These are phyloP conservation scores for Prosopis cineraria DNA, from an alignment of 306 rosid genomes.

Conservation along the genomic window DNA sequence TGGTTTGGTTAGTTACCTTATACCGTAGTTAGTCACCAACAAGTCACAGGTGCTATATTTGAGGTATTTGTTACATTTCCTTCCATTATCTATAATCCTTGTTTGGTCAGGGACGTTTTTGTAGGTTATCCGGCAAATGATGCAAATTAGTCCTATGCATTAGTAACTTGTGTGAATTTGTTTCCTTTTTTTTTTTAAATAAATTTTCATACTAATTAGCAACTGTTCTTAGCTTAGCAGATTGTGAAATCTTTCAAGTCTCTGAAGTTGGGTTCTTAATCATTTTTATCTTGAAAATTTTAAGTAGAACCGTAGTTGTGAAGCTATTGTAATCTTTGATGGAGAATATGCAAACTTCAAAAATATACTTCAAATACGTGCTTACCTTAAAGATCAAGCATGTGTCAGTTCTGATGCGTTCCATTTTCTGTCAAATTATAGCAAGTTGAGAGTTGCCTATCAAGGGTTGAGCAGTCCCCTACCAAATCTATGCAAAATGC, in stretches of 20 bases:
- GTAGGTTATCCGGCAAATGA: not conserved
- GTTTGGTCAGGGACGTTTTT: not conserved
- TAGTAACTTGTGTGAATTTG: conserved; percentile 6
- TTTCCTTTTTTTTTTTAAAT: too few species aligned
- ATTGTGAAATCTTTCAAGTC: conserved; percentile 1
- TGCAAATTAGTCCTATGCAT: not conserved
- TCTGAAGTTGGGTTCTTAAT: conserved; percentile 10
- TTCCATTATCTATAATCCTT: not conserved
- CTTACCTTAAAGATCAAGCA: not conserved
- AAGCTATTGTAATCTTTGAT: not conserved
- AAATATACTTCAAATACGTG: not conserved
- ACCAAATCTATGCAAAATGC: conserved; percentile 67
- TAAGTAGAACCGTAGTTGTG: not conserved
- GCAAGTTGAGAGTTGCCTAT: conserved; percentile 63
- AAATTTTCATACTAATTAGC: not conserved
- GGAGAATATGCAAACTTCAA: not conserved
- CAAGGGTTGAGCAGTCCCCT: conserved; percentile 90
- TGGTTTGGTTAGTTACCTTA: not conserved
- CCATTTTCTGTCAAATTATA: conserved; percentile 36
- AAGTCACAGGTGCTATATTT: not conserved
- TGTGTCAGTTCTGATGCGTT: conserved; percentile 1
- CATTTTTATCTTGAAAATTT: not conserved
- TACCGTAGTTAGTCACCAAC: too few species aligned
- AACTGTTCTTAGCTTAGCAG: not conserved
- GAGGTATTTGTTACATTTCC: not conserved